Conservation (phyloP, 1,139 yeast genomes). For the Candida dubliniensis region DNA sequence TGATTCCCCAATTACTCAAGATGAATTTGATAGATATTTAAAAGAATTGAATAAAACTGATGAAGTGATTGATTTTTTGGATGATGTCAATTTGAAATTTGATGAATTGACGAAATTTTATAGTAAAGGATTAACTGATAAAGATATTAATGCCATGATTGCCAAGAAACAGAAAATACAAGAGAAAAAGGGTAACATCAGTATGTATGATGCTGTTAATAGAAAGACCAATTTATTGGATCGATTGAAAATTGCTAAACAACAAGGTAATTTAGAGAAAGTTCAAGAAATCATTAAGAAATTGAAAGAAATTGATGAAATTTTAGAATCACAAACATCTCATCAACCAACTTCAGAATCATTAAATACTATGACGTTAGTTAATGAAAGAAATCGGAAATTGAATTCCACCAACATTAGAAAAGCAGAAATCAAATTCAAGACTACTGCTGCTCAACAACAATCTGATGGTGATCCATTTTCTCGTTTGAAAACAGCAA, state of each 20-base stretch:
- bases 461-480: conserved; percentile 73
- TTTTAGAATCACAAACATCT: conserved; percentile 20
- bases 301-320: conserved; percentile 36
- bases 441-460: conserved; percentile 33
- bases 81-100: conserved; percentile 66
- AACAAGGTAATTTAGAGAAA: conserved; percentile 54
- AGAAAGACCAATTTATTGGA: conserved; percentile 73
- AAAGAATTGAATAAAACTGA: conserved; percentile 60
- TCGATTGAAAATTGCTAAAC: conserved; percentile 73
- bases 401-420: conserved; percentile 76
- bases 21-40: conserved; percentile 73
- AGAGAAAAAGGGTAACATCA: conserved; percentile 33
- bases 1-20: conserved; percentile 65
- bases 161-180: conserved; percentile 62
- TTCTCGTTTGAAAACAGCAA: conserved; percentile 81
- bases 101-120: conserved; percentile 62
- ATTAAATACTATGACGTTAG: conserved; percentile 51
- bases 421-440: conserved; percentile 68
- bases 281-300: conserved; percentile 56
- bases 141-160: conserved; percentile 79
- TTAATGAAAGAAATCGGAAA: conserved; percentile 80
- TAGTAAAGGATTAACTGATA: conserved; percentile 65
- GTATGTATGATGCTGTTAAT: conserved; percentile 70
- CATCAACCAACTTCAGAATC: conserved; percentile 12
- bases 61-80: conserved; percentile 60